These are phyloP conservation scores for Picea abies DNA, from an alignment of 83 land plant species.

Conservation along the genomic window DNA sequence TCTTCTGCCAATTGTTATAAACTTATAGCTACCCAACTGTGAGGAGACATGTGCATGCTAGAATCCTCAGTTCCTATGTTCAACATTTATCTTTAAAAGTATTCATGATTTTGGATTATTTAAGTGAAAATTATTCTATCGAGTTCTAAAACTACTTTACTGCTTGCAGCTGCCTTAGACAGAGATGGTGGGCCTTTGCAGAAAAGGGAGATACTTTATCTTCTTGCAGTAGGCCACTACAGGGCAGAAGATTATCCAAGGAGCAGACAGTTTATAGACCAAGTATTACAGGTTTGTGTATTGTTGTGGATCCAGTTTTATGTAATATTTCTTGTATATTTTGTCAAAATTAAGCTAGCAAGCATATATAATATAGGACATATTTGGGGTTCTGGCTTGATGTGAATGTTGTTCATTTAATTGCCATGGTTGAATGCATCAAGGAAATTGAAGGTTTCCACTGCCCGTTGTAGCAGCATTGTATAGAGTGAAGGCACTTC, in stretches of 20 bases:
- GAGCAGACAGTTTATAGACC: conserved; percentile 68
- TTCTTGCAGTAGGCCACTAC: conserved; percentile 87
- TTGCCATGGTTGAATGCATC: not conserved
- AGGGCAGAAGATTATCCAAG: conserved; percentile 76
- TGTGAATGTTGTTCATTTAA: not conserved
- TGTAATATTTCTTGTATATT: not conserved
- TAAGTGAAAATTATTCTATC: not conserved
- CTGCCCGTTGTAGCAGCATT: no score
- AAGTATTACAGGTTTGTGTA: conserved; percentile 74
- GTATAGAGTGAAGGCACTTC: no score
- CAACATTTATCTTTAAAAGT: not conserved
- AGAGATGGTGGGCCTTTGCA: conserved; percentile 41
- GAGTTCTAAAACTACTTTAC: not conserved
- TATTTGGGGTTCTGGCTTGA: not conserved
- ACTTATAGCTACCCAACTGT: not conserved
- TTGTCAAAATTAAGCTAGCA: not conserved
- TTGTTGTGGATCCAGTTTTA: no score
- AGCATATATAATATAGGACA: not conserved
- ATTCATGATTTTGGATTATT: not conserved
- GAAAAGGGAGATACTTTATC: conserved; percentile 76
- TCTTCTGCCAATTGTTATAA: not conserved
- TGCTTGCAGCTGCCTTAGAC: conserved; percentile 68
- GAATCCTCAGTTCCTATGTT: not conserved
- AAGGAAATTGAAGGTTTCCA: no score
- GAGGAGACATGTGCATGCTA: not conserved